Conservation (phyloP, 1,284 basidiomycete species). For the Naganishia cerealis region DNA sequence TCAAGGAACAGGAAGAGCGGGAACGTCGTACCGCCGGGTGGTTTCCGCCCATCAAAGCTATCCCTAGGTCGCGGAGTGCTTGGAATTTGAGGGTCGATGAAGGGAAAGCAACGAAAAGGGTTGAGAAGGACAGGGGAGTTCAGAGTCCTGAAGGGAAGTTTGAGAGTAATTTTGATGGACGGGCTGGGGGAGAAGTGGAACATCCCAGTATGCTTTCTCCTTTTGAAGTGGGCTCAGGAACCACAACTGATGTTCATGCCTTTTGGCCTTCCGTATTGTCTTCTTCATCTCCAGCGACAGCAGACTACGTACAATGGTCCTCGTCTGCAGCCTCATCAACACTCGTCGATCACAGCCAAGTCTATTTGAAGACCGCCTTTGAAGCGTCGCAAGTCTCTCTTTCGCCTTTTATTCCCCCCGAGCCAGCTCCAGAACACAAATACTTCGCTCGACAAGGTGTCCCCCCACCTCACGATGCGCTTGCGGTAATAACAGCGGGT, state of each 20-base stretch:
- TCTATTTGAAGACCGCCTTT: conserved; percentile 4
- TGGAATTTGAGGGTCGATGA: conserved; percentile 19
- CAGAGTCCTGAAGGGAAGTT: conserved; percentile 1
- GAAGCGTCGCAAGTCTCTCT: background rate
- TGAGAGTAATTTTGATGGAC: conserved; percentile 21
- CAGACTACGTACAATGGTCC: background rate
- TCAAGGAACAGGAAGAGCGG: conserved; percentile 2
- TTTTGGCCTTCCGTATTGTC: background rate
- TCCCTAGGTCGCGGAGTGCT: conserved; percentile 20
- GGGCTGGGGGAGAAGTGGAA: background rate
- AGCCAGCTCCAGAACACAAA: background rate
- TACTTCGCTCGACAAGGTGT: background rate
- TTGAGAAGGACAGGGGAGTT: conserved; percentile 3
- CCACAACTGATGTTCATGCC: no score
- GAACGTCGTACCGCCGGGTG: conserved; percentile 14
- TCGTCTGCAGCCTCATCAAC: conserved; percentile 13
- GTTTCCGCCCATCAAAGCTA: conserved; percentile 21
- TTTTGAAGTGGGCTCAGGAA: background rate
- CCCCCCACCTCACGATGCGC: conserved; percentile 16
- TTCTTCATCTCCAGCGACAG: background rate
- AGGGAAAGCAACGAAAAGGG: background rate
- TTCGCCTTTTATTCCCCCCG: background rate
- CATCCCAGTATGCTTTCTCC: background rate
- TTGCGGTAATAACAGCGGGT: conserved; percentile 14
- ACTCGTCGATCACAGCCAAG: conserved; percentile 5